Conservation (phyloP, 2,329 filamentous ascomycete genomes). For the Aspergillus sp. region DNA sequence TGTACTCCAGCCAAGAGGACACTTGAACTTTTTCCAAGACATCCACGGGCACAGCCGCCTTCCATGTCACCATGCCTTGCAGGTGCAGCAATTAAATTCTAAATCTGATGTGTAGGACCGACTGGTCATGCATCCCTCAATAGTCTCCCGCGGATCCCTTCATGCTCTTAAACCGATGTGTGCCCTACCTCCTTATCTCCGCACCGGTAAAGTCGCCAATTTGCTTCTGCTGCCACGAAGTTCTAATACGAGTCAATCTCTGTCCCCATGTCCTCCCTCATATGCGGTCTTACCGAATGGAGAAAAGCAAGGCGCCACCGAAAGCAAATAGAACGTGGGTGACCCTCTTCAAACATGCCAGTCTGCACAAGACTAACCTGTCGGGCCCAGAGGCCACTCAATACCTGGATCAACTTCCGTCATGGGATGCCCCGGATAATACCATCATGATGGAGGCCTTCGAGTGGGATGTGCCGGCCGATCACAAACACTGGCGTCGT, state of each 20-base stretch:
- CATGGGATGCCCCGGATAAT: slow-evolving; percentile 34
- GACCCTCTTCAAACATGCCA: neutral
- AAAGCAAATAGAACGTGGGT: neutral
- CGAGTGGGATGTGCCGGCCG: slow-evolving; percentile 68
- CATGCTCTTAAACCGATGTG: neutral
- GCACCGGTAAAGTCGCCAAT: too few species aligned
- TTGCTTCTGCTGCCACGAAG: too few species aligned
- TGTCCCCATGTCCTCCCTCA: too few species aligned
- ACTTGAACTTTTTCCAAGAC: too few species aligned
- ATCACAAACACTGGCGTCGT: slow-evolving; percentile 60
- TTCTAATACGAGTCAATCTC: too few species aligned
- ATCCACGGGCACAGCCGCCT: neutral
- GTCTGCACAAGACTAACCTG: neutral
- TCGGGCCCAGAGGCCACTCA: slow-evolving; percentile 20
- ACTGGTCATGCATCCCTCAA: neutral
- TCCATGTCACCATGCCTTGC: neutral
- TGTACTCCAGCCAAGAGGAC: too few species aligned
- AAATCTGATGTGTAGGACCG: neutral
- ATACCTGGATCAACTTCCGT: slow-evolving; percentile 23
- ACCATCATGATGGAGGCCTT: slow-evolving; percentile 65
- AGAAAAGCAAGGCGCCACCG: neutral
- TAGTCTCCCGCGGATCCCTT: neutral
- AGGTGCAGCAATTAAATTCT: neutral
- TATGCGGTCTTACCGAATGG: neutral
- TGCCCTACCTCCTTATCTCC: too few species aligned